These are phyloP conservation scores for Avena insularis DNA, from an alignment of 176 grass and related monocot species.

Conservation along the genomic window DNA sequence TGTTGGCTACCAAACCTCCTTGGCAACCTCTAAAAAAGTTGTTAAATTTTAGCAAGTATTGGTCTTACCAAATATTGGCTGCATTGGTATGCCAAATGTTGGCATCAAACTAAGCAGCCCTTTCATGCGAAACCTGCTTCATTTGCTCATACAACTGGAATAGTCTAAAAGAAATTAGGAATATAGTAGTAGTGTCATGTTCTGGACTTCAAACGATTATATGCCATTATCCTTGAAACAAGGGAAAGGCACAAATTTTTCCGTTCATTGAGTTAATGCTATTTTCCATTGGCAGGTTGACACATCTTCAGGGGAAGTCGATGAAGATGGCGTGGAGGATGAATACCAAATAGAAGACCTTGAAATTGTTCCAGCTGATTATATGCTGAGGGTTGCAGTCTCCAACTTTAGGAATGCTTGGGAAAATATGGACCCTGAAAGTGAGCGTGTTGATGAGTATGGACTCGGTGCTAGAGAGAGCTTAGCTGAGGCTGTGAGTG, in stretches of 20 bases:
- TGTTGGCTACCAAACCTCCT: neutral
- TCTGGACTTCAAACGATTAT: slow-evolving; percentile 14
- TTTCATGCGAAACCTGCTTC: neutral
- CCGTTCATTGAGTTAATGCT: slow-evolving; percentile 1
- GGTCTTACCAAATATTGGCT: neutral
- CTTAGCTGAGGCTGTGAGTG: slow-evolving; percentile 86
- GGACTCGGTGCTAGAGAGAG: slow-evolving; percentile 92
- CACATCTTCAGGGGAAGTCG: slow-evolving; percentile 73
- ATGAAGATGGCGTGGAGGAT: slow-evolving; percentile 96
- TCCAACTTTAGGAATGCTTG: slow-evolving; percentile 97
- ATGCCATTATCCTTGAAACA: neutral
- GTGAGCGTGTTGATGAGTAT: slow-evolving; percentile 89
- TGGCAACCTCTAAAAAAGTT: neutral
- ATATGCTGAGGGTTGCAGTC: slow-evolving; percentile 89
- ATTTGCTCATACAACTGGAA: slow-evolving; percentile 23
- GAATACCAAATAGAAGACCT: slow-evolving; percentile 97
- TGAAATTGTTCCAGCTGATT: slow-evolving; percentile 81
- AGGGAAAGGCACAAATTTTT: neutral
- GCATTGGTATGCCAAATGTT: neutral
- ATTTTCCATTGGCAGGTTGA: slow-evolving; percentile 68
- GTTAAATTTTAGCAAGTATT: neutral
- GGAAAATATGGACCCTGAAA: slow-evolving; percentile 87
- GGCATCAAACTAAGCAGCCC: neutral
- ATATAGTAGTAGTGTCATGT: neutral
- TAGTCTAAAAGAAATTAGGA: slow-evolving; percentile 22